Conservation (phyloP, 495 filamentous ascomycete genomes). For the Achaetomiella virescens region DNA sequence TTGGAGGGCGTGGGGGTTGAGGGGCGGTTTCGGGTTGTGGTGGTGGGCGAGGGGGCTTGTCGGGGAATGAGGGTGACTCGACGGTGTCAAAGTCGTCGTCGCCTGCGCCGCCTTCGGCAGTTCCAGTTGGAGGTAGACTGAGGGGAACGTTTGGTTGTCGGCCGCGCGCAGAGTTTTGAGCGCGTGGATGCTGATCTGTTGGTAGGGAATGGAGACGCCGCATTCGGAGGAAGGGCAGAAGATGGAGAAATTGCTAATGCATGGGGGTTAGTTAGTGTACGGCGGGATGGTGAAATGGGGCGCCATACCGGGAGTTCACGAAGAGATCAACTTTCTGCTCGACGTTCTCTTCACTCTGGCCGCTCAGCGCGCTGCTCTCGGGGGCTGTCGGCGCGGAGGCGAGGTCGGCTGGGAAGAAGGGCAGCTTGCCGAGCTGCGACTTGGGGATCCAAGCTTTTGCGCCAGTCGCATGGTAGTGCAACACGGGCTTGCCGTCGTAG, state of each 20-base stretch:
- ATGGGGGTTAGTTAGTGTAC: slow-evolving; percentile 11
- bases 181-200: slow-evolving; percentile 80
- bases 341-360: slow-evolving; percentile 25
- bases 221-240: slow-evolving; percentile 53
- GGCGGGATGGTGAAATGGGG: neutral
- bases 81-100: slow-evolving; percentile 66
- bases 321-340: slow-evolving; percentile 61
- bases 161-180: slow-evolving; percentile 50
- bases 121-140: slow-evolving; percentile 76
- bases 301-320: slow-evolving; percentile 70
- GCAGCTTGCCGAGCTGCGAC: slow-evolving; percentile 39
- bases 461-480: slow-evolving; percentile 63
- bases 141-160: slow-evolving; percentile 36
- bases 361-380: slow-evolving; percentile 31
- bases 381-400: slow-evolving; percentile 25
- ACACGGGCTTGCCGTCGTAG: slow-evolving; percentile 68
- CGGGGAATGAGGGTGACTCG: slow-evolving; percentile 68
- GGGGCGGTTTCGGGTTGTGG: too few species aligned
- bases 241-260: slow-evolving; percentile 61
- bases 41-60: neutral
- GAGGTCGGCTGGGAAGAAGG: slow-evolving; percentile 44
- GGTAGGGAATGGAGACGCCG: slow-evolving; percentile 81
- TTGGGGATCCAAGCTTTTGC: slow-evolving; percentile 53
- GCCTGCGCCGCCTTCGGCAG: slow-evolving; percentile 49
- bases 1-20: too few species aligned